Base-by-base conservation (phyloP, 1,284 basidiomycete genomes). In the Ganoderma boninense region DNA sequence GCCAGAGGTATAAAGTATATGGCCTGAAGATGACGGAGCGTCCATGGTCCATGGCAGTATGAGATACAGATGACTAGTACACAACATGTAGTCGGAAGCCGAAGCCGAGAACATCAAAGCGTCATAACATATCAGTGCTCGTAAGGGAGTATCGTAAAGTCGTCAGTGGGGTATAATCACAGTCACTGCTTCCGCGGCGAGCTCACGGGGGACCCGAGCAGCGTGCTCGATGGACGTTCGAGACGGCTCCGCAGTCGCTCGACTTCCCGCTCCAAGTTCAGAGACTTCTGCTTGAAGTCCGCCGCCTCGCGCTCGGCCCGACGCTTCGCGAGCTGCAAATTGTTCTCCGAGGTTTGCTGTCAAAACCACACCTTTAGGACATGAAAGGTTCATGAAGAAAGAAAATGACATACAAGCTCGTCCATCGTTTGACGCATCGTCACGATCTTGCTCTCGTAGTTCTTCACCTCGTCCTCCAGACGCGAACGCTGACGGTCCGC, bases 231-330 rank as follows among this genome's bases (percentile, higher is more conserved):
- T 4, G 83, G 80, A 56, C 80, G 77, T 40, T 81, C 80, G 5
- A 92, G 83, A 66, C 92, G 87, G 76, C 85, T 87, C n/a, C 90
- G 87, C 63, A 93, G 82, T 56, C 91, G 84, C 77, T 93, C 92
- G 11, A 93, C 83, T 77, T 93, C 92, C 44, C 89, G 85, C 74
- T 93, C 90, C 54, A 92, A 82, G 64, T 92, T 89, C 20, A 94
- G 82, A 43, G 89, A 85, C 71, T 89, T 88, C 80, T 93, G 91
- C 79, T 89, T 92, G 74, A 87, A 88, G 74, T 95, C 93, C 0
- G 83, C 87, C 29, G 90, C 91, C 76, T 95, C 92, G 35, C 92
- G 86, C 77, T 94, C 93, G 54, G 91, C 91, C 63, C 92, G 87
- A 62, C 93, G 88, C 79, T 94, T 94, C 26, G 87, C 88, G 18